Evolutionary conservation across 805 yeast species (phyloP).

Genomic region (Blastobotrys attinorum): DNA sequence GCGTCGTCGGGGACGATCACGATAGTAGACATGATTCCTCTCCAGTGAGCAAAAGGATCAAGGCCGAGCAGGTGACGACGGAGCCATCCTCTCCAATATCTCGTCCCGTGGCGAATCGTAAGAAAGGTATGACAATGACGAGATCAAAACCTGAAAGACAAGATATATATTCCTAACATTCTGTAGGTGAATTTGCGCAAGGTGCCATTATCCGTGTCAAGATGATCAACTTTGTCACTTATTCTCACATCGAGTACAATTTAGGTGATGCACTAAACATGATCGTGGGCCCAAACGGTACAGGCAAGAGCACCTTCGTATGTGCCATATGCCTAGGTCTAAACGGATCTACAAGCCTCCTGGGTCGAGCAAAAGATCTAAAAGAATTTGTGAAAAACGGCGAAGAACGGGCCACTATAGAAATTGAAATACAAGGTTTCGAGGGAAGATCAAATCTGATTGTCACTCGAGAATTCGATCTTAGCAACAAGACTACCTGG

Average conservation of each 20-base stretch:
- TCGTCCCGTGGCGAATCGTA: too few relatives aligned
- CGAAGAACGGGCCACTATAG: constrained; percentile 37
- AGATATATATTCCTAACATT: too few relatives aligned
- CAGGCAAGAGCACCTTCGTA: constrained; percentile 89
- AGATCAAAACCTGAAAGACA: too few relatives aligned
- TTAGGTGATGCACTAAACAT: constrained; percentile 80
- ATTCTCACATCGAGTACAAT: constrained; percentile 52
- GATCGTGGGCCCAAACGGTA: constrained; percentile 95
- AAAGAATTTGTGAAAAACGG: constrained; percentile 71
- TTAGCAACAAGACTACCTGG: constrained; percentile 23
- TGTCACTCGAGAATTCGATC: constrained; percentile 31
- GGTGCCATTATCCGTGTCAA: constrained; percentile 46
- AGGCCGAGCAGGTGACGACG: too few relatives aligned
- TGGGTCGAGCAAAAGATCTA: constrained; percentile 59
- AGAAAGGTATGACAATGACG: too few relatives aligned
- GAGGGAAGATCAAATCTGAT: constrained; percentile 24
- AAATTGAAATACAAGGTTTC: constrained; percentile 40
- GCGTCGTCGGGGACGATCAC: too few relatives aligned
- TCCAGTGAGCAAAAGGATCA: too few relatives aligned
- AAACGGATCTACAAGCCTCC: constrained; percentile 52
- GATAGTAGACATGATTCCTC: too few relatives aligned
- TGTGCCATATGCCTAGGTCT: constrained; percentile 88
- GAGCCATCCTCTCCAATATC: too few relatives aligned
- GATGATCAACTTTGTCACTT: constrained; percentile 58
- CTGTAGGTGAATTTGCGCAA: constrained; percentile 32